Base-by-base conservation (phyloP, 2,329 filamentous ascomycete species). In the Ophiocordyceps robertsii region DNA sequence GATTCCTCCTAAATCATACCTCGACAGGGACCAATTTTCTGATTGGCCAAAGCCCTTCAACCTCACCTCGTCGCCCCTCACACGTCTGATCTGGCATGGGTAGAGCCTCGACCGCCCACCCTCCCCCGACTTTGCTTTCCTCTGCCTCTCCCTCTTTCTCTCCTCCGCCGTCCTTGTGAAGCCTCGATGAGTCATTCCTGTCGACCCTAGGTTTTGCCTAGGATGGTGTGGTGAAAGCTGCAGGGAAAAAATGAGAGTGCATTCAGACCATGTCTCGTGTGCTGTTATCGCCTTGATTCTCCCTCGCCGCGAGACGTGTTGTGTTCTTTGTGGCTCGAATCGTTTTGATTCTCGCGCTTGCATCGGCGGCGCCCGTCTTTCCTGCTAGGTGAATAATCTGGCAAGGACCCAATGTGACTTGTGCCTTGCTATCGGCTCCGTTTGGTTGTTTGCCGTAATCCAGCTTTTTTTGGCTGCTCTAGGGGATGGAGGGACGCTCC, bases 21-120 rank as follows among this genome's bases (percentile, higher is more conserved):
- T 55, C 51, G 49, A 47, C 46, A 50, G 53, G 53, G 57, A 54
- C 53, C 57, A 56, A 52, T 60, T 62, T 63, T 63, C 53, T 64
- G 58, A 63, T 63, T 64, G 61, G 61, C 50, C 54, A 41, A 50
- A 44, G 39, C 30, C 37, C 35, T 39, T 49, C 53, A 51, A 55
- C 57, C 53, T 57, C 57, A 58, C 53, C 53, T 59, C 49, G 50
- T 50, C 49, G 52, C 55, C 33, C 33, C 33, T 36, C 33, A 30
- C 29, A 37, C 53, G 50, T 58, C 52, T 60, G 57, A 60, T 60
- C 57, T 49, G 44, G 37, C 42, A 49, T 49, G 47, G 47, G 47
- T 49, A 45, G 48, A 47, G 43, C 43, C 39, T 44, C 44, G 43
- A 48, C 46, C 44, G 46, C 46, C 46, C 46, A 50, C 49, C 44